A percentile compares a stretch with the other conserved stretches of the same genome.
Evolutionary conservation across 768 basidiomycete genomes (phyloP).

Genomic region (Gyrodon lividus): DNA sequence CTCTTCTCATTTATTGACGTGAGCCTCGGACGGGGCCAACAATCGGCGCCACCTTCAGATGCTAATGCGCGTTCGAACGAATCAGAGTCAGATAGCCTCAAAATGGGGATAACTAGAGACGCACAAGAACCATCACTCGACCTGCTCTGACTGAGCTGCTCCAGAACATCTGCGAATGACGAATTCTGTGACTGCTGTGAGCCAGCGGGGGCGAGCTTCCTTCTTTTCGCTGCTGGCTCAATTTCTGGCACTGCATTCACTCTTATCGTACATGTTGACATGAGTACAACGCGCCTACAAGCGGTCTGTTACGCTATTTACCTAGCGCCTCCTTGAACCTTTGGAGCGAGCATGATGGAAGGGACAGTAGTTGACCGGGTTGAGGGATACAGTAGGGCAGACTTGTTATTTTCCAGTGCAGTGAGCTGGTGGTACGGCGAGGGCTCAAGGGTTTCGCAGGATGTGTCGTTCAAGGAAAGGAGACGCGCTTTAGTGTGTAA

Average conservation of each 20-base stretch:
- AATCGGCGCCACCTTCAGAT: slow-evolving; percentile 75
- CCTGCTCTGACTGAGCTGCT: slow-evolving; percentile 53
- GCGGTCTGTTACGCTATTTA: background rate
- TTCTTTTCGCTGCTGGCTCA: slow-evolving; percentile 52
- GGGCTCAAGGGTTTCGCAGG: background rate
- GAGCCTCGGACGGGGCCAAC: slow-evolving; percentile 67
- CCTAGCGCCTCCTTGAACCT: slow-evolving; percentile 15
- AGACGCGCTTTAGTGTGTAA: background rate
- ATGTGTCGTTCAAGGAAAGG: background rate
- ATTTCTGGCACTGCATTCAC: slow-evolving; percentile 19
- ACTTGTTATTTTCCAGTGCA: background rate
- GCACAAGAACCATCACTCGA: slow-evolving; percentile 42
- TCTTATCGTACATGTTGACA: slow-evolving; percentile 14
- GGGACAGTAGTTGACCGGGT: background rate
- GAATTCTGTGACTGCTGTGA: slow-evolving; percentile 27
- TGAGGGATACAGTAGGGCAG: background rate
- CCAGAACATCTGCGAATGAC: slow-evolving; percentile 65
- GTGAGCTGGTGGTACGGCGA: background rate
- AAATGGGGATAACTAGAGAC: slow-evolving; percentile 14
- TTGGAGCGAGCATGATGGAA: slow-evolving; percentile 17
- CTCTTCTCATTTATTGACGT: slow-evolving; percentile 53
- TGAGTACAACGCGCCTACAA: slow-evolving; percentile 5
- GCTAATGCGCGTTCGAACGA: slow-evolving; percentile 34
- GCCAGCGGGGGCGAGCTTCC: slow-evolving; percentile 45
- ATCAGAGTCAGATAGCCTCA: background rate